Conservation (phyloP, 768 basidiomycete species). For the Psilocybe tampanensis region DNA sequence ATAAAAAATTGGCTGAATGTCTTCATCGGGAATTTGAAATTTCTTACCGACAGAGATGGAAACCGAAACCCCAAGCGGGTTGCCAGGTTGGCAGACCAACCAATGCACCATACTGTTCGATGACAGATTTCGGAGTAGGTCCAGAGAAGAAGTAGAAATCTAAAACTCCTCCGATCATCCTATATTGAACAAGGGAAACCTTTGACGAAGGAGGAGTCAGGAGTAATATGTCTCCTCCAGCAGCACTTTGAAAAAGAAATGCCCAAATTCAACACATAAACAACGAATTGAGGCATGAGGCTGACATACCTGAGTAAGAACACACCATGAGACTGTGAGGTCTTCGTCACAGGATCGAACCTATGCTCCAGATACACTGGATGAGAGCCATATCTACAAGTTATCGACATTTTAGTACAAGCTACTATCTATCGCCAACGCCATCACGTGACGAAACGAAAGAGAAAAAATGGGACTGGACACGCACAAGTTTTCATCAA, state of each 20-base stretch:
- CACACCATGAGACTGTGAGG: conserved; percentile 71
- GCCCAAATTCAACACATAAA: neutral
- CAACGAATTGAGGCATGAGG: neutral
- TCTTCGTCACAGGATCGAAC: conserved; percentile 50
- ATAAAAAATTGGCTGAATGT: neutral
- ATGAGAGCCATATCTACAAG: conserved; percentile 67
- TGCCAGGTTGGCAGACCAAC: conserved; percentile 73
- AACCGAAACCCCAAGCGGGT: conserved; percentile 78
- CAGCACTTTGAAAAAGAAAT: conserved; percentile 42
- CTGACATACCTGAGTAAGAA: conserved; percentile 61
- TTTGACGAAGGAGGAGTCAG: conserved; percentile 55
- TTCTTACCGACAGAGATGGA: conserved; percentile 68
- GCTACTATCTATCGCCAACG: conserved; percentile 7
- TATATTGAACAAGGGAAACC: conserved; percentile 70
- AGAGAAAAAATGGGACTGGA: neutral
- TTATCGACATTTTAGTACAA: neutral
- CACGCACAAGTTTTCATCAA: conserved; percentile 67
- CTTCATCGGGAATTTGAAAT: neutral
- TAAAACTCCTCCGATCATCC: conserved; percentile 72
- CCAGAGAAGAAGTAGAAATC: conserved; percentile 82
- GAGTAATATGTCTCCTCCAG: conserved; percentile 73
- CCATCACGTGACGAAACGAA: conserved; percentile 13
- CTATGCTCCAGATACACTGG: conserved; percentile 76
- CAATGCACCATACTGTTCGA: conserved; percentile 70
- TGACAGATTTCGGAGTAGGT: conserved; percentile 51